Percentiles rank a stretch among this genome's conserved stretches.
phyloP scores from a whole-genome alignment of 176 grass and related monocot species.

The Oryza rufipogon region DNA sequence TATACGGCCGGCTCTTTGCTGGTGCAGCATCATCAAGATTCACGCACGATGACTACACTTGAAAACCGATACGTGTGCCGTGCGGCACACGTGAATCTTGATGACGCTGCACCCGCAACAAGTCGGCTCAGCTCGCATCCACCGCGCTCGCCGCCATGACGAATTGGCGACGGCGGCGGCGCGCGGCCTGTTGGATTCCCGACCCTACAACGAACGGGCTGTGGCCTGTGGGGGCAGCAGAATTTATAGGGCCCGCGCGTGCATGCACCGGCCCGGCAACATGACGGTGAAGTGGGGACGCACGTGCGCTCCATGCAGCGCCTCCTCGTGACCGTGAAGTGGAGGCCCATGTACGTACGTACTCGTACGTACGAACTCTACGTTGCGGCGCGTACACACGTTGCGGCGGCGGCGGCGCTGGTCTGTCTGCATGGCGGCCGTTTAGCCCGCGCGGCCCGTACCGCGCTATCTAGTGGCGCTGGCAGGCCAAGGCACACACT shows the following conservation, averaged over 20 bases:
- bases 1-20: conserved; percentile 2
- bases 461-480: too few species aligned
- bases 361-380: too few species aligned
- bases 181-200: neutral
- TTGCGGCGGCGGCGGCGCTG: neutral
- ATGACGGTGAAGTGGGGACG: neutral
- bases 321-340: neutral
- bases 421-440: too few species aligned
- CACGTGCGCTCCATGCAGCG: neutral
- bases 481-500: too few species aligned
- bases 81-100: conserved; percentile 4
- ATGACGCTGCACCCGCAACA: conserved; percentile 11
- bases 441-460: too few species aligned
- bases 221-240: too few species aligned
- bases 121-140: neutral
- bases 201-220: too few species aligned
- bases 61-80: too few species aligned
- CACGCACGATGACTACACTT: neutral
- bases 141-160: too few species aligned
- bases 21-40: conserved; percentile 49
- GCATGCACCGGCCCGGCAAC: neutral
- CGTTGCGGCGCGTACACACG: too few species aligned
- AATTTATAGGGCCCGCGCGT: neutral
- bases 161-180: too few species aligned
- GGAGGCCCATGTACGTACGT: neutral